Base-by-base conservation (phyloP, 352 stramenopile species). In the Phytophthora fragariae region DNA sequence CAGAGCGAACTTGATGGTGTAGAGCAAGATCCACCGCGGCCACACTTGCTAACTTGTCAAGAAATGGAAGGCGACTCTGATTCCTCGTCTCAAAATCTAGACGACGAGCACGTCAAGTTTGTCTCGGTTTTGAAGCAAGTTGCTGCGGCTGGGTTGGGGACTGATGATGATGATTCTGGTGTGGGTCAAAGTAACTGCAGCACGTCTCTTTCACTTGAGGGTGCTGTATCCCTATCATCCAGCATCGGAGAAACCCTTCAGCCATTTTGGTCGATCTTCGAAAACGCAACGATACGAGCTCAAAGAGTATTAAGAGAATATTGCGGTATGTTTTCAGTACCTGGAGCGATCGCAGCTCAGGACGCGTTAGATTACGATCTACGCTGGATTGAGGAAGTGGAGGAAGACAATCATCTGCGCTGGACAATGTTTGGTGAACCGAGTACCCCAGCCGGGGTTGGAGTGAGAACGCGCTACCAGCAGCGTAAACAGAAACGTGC, bases 371-470 rank as follows among this genome's bases (percentile, higher is more conserved):
- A 70, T 56, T 74, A 74, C 29, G 71, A 77, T 68, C 11, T 77
- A 21, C 54, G 53, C 10, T 71, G 71, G 71, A 31, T 53, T 3
- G 60, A 77, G 27, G 59, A 66, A 57, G 46, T 53, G 3, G 60
- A 77, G 19, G 59, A 66, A 57, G 46, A 67, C 1, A 31, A 55
- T 52, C 35, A 70, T 33, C 35, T 64, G 10, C 31, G 33, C 35
- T 77, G 71, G 71, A 77, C 71, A 33, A 70, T 77, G 71, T 77
- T 77, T 47, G 71, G 70, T 19, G 70, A 77, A 14, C 65, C 70
- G 8, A 74, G 59, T 27, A 44, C 24, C 56, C 21, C 39, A 11
- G 17, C 10, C 5, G 19, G 15, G 21, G 39, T 31, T 24, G 46
- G 19, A 15, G 19, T 62, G 53, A 57, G 57, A 68, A 56, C 10